phyloP scores from a whole-genome alignment of 1,284 basidiomycete genomes.

The Pascua guehoae region DNA sequence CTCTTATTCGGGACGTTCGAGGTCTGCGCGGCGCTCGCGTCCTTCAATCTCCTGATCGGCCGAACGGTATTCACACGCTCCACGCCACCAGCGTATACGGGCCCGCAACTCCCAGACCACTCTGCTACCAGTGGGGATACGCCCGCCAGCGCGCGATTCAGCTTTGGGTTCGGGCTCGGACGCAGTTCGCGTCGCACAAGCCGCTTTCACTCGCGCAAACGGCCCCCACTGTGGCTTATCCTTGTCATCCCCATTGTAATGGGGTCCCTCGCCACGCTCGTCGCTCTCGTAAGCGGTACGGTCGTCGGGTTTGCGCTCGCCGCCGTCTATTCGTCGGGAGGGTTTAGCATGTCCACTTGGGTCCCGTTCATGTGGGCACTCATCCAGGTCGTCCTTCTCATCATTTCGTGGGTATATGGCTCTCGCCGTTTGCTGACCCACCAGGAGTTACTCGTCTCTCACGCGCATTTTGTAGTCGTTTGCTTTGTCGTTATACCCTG shows the following conservation, averaged over 20 bases:
- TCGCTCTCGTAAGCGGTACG: constrained; percentile 65
- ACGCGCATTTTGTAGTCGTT: constrained; percentile 34
- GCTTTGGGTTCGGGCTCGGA: not conserved
- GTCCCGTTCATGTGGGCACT: constrained; percentile 72
- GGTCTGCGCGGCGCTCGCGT: constrained; percentile 64
- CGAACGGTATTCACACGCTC: constrained; percentile 50
- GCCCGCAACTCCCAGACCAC: not conserved
- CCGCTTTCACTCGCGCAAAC: constrained; percentile 15
- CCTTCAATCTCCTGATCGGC: constrained; percentile 58
- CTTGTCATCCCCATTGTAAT: constrained; percentile 32
- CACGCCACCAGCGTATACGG: not conserved
- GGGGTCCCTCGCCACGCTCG: constrained; percentile 55
- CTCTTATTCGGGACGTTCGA: constrained; percentile 69
- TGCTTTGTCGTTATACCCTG: no score
- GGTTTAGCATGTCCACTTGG: constrained; percentile 81
- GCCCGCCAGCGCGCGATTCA: no score
- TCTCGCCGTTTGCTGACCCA: no score
- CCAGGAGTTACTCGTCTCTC: constrained; percentile 41
- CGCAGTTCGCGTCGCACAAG: not conserved
- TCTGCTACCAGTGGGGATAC: no score
- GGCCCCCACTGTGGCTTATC: constrained; percentile 39
- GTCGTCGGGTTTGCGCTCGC: constrained; percentile 67
- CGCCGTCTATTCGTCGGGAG: constrained; percentile 64
- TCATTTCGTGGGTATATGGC: constrained; percentile 56
- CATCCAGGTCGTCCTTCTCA: constrained; percentile 63